Evolutionary conservation across 2,329 filamentous ascomycete genomes (phyloP).

Genomic region (Rasamsonia emersonii): DNA sequence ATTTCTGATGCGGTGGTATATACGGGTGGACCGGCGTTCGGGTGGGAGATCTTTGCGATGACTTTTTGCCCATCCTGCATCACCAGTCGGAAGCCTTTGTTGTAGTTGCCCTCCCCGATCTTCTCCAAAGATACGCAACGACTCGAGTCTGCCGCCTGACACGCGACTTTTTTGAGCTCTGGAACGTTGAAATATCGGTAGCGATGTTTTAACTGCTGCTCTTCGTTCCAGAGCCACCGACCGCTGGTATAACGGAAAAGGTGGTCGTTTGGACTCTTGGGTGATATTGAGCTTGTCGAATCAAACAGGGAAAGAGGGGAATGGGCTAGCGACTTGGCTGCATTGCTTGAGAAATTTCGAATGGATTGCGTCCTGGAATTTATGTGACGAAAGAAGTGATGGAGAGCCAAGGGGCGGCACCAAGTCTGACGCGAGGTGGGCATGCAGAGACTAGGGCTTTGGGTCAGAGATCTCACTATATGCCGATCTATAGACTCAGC

Average conservation of each 20-base stretch:
- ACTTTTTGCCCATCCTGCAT: constrained; percentile 15
- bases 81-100: constrained; percentile 14
- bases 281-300: no score
- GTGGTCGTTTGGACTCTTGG: not conserved
- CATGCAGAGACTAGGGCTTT: no score
- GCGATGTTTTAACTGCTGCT: constrained; percentile 5
- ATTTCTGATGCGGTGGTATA: constrained; percentile 12
- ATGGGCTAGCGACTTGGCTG: no score
- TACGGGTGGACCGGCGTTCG: constrained; percentile 14
- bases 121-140: constrained; percentile 8
- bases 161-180: constrained; percentile 9
- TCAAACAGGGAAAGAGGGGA: no score
- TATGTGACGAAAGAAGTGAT: no score
- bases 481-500: no score
- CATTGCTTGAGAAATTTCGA: no score
- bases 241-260: constrained; percentile 6
- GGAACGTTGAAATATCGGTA: constrained; percentile 7
- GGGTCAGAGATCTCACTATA: no score
- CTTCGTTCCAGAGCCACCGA: constrained; percentile 6
- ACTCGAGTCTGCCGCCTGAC: constrained; percentile 6
- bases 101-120: constrained; percentile 9
- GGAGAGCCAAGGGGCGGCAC: no score
- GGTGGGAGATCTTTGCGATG: constrained; percentile 16
- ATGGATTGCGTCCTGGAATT: no score
- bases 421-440: no score